Evolutionary conservation across 768 basidiomycete genomes (phyloP).

Genomic region (Collybiopsis luxurians): DNA sequence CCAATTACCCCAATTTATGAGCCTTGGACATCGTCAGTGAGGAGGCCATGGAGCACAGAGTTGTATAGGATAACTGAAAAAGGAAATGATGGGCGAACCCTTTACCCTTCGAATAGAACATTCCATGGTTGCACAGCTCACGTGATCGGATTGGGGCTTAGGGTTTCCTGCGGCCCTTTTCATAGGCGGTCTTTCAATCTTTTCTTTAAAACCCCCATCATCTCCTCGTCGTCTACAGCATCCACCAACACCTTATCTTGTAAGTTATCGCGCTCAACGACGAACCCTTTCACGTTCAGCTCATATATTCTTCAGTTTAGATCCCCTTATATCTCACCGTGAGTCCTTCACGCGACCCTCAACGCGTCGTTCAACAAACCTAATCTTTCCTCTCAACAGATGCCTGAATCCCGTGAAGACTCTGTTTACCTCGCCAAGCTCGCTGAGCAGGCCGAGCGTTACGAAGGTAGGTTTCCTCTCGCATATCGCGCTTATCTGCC

Average conservation of each 20-base stretch:
- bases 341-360: conserved; percentile 7
- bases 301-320: conserved; percentile 1
- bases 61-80: no score
- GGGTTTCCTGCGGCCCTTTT: background rate
- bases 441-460: conserved; percentile 99
- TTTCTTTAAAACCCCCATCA: conserved; percentile 8
- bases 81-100: background rate
- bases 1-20: no score
- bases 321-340: conserved; percentile 5
- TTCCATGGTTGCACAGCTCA: no score
- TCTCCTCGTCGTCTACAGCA: conserved; percentile 7
- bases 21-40: no score
- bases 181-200: background rate
- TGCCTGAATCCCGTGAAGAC: conserved; percentile 89
- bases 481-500: conserved; percentile 13
- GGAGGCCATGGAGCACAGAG: no score
- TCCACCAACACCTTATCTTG: background rate
- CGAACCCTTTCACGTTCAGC: background rate
- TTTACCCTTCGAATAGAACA: no score
- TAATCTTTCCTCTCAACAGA: conserved; percentile 36
- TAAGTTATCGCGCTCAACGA: background rate
- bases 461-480: conserved; percentile 68
- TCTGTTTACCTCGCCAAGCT: conserved; percentile 99
- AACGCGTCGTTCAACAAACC: conserved; percentile 9
- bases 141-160: no score